A percentile compares a stretch with the other conserved stretches of the same genome.
Conservation (phyloP, 768 basidiomycete species). For the Mycena olivaceomarginata region DNA sequence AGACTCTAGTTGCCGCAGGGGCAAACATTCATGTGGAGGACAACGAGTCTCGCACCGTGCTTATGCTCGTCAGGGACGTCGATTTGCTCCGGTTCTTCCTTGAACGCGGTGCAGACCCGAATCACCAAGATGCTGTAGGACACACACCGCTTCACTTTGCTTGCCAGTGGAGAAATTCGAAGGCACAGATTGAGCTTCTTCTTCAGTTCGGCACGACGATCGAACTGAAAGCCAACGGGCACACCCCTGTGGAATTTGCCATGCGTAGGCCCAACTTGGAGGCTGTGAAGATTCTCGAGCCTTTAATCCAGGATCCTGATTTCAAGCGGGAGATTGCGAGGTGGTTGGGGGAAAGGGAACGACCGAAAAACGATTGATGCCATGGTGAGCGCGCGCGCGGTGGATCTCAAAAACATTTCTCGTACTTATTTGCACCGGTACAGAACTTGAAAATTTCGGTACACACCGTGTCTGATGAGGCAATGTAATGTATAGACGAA, state of each 20-base stretch:
- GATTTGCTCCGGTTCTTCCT: conserved; percentile 6
- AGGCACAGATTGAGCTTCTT: neutral
- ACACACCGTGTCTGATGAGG: no score
- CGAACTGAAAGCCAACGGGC: neutral
- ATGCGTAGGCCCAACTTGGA: neutral
- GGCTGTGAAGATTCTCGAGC: neutral
- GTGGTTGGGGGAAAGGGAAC: neutral
- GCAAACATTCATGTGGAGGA: neutral
- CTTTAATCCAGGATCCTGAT: neutral
- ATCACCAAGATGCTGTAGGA: neutral
- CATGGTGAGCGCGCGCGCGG: no score
- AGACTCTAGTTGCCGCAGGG: neutral
- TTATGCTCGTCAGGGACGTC: neutral
- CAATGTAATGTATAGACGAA: no score
- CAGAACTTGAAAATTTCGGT: no score
- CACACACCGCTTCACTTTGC: neutral
- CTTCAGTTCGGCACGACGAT: neutral
- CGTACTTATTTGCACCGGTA: no score
- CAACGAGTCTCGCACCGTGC: neutral
- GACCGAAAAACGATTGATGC: no score
- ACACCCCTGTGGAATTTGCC: neutral
- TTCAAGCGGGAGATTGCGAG: neutral
- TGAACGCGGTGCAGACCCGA: conserved; percentile 3
- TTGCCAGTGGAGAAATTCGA: neutral
- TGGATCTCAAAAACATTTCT: no score